Evolutionary conservation across 1,284 basidiomycete species (phyloP), one percentile per base, ranked within the genome.

Genomic region (Amylostereum chailletii): DNA sequence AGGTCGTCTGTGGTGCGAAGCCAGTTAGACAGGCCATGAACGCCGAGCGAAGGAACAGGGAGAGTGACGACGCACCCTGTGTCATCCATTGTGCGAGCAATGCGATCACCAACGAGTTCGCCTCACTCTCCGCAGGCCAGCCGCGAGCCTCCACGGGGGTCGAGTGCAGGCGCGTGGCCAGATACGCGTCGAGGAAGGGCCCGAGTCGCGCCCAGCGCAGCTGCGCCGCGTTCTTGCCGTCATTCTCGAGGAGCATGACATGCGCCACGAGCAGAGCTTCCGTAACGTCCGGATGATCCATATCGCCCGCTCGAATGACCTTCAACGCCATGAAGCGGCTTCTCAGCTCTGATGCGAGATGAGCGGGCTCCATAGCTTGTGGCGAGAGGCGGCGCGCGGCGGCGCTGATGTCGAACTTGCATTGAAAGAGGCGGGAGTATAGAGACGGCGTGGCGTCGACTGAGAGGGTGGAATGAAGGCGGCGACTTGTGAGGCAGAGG

Each of bases 161-260:
- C 19, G 19, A 63, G 33, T 70, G 63, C 9, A 79, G 57, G 31
- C 67, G 65, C 6, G 62, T 51, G 30, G 62, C 59, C 32, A 81
- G 51, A 50, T 68, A 76, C 1, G 41, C 51, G 33, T 65, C 58
- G 19, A 79, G 62, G 48, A 79, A 71, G 0, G 53, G 43, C 3
- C 67, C 64, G 4, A 78, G 58, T 38, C 65, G 65, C 2, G 71
- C 74, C 58, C 70, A 68, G 36, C 70, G 54, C n/a, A 85, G 65
- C 53, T 79, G 79, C 31, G 66, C 64, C 33, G 71, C 53, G 59
- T 85, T 86, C 58, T 71, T 73, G 37, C 72, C 75, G 49, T 82
- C 60, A 65, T 77, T 71, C 64, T 80, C 67, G 51, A 79, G 59
- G 57, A 83, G 63, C 79, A 87, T 83, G 46, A 78, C 60, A 57